phyloP scores from a whole-genome alignment of 2,329 filamentous ascomycete species.

The Cryoendolithus antarcticus region DNA sequence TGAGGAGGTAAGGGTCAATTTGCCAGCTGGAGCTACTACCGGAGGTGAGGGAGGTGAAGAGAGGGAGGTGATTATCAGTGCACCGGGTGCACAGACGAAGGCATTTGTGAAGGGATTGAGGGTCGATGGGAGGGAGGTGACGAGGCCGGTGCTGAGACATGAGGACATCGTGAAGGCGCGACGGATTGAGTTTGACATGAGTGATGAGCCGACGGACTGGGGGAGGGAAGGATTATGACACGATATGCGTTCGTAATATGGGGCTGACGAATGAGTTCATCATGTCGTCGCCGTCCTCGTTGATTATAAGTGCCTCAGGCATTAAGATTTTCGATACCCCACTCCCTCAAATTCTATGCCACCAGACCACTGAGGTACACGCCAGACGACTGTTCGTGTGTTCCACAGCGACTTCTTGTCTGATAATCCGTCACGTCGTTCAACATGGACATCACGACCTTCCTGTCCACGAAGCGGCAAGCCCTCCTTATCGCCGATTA shows the following conservation, averaged over 20 bases:
- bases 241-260: too few species aligned
- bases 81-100: slow-evolving; percentile 28
- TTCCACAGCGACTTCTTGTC: too few species aligned
- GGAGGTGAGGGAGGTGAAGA: slow-evolving; percentile 17
- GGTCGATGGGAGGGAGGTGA: slow-evolving; percentile 28
- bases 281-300: too few species aligned
- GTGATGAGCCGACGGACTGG: slow-evolving; percentile 25
- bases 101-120: slow-evolving; percentile 30
- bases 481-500: slow-evolving; percentile 84
- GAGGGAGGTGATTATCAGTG: slow-evolving; percentile 26
- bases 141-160: slow-evolving; percentile 28
- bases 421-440: too few species aligned
- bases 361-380: too few species aligned
- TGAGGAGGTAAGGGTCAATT: slow-evolving; percentile 29
- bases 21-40: slow-evolving; percentile 24
- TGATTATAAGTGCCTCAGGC: too few species aligned
- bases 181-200: slow-evolving; percentile 36
- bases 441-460: slow-evolving; percentile 79
- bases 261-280: too few species aligned
- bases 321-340: too few species aligned
- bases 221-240: slow-evolving; percentile 8
- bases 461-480: slow-evolving; percentile 66
- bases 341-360: too few species aligned
- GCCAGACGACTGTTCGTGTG: too few species aligned
- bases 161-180: slow-evolving; percentile 29